Evolutionary conservation across 140 eudicot species (phyloP).

Genomic region (Ambrosia hybrid): DNA sequence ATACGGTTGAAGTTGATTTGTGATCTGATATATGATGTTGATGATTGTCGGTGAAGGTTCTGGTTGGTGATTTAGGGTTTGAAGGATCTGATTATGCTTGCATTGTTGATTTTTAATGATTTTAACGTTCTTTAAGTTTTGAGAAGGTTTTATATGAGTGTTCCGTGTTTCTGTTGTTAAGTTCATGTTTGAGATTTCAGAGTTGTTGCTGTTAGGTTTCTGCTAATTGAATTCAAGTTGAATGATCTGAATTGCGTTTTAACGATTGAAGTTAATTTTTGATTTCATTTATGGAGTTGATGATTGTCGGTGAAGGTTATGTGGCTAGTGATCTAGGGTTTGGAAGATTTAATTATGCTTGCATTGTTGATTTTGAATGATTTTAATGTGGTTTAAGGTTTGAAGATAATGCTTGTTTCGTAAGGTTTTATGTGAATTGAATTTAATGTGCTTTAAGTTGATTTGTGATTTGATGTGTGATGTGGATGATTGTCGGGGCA

Average conservation of each 20-base stretch:
- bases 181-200: conserved; percentile 19
- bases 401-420: not conserved
- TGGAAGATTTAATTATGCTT: conserved; percentile 20
- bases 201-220: conserved; percentile 23
- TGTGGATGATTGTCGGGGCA: conserved; percentile 1
- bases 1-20: conserved; percentile 8
- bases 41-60: conserved; percentile 9
- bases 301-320: not conserved
- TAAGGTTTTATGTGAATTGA: conserved; percentile 1
- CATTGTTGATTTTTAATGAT: conserved; percentile 15
- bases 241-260: conserved; percentile 25
- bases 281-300: conserved; percentile 12
- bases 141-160: no score
- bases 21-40: conserved; percentile 15
- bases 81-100: conserved; percentile 18
- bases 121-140: conserved; percentile 14
- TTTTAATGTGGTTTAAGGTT: conserved; percentile 18
- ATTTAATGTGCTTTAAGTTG: conserved; percentile 9
- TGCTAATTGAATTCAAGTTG: conserved; percentile 22
- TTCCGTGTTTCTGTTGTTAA: conserved; percentile 9
- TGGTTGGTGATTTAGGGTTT: conserved; percentile 7
- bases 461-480: conserved; percentile 13
- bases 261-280: conserved; percentile 6
- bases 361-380: conserved; percentile 12
- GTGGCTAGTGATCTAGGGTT: not conserved